Base-by-base conservation (phyloP, 1,284 basidiomycete genomes). In the Hypsizygus ulmarius region DNA sequence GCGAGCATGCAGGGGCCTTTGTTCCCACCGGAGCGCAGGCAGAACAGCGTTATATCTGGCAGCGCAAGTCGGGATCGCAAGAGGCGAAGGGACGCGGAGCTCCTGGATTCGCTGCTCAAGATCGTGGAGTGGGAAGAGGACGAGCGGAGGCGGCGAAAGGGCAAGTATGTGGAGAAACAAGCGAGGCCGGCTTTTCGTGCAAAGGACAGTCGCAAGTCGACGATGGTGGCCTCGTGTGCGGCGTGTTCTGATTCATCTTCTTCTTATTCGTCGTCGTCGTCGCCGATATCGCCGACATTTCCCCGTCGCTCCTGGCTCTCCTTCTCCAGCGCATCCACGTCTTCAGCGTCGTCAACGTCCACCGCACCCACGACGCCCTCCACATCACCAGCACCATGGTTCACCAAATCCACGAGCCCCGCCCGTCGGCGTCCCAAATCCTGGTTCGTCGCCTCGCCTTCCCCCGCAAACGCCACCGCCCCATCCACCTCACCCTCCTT, bases 1-100 rank as follows among this genome's bases (percentile, higher is more conserved):
- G 61, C 63, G 25, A 73, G 76, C 59, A 82, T 85, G 77, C 70
- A 77, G 21, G 84, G 84, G 6, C 67, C 72, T 3, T 68, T 86
- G 15, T 86, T 86, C 55, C 79, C 75, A 75, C 40, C 69, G 50
- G n/a, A 49, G 48, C 36, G 16, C 60, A 46, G 45, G 56, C 50
- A 46, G 48, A 51, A 28, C 45, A 41, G 21, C 50, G 25, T 51
- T n/a, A n/a, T n/a, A n/a, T n/a, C 53, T 1, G 42, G 18, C 5
- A 47, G 25, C 40, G 45, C 46, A 11, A 45, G 50, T 49, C 38
- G 53, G 44, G 58, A 49, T 5, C 59, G 52, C 49, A 67, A 53
- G 56, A 63, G 42, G 50, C 64, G 50, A 7, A 55, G 56, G 21
- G 53, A 67, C 37, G 54, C 49, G 6, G 74, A 74, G 41, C 64